A percentile compares a stretch with the other conserved stretches of the same genome.
These are phyloP conservation scores for Tetracentron sinense DNA, from an alignment of 164 flowering plant genomes.

Conservation along the genomic window DNA sequence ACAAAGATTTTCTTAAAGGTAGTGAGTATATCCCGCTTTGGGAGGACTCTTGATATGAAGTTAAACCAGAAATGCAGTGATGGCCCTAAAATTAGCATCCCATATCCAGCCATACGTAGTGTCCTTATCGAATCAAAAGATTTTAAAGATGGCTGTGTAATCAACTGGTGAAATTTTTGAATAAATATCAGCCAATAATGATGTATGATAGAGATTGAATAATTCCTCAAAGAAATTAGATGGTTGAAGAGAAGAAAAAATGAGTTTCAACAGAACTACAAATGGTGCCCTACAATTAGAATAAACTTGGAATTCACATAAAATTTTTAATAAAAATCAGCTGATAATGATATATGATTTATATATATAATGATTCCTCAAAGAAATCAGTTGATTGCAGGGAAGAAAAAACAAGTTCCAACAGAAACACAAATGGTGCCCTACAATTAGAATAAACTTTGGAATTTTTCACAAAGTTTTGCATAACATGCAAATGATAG, in stretches of 20 bases:
- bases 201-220: not conserved
- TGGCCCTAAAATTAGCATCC: slow-evolving; percentile 75
- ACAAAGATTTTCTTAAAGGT: slow-evolving; percentile 76
- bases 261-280: no score
- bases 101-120: slow-evolving; percentile 79
- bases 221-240: not conserved
- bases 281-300: no score
- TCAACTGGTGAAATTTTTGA: slow-evolving; percentile 49
- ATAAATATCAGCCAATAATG: not conserved
- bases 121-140: slow-evolving; percentile 68
- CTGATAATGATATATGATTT: not conserved
- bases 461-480: no score
- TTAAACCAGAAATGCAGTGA: slow-evolving; percentile 87
- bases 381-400: no score
- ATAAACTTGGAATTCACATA: no score
- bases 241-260: no score
- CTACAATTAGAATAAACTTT: no score
- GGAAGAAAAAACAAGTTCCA: no score
- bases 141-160: slow-evolving; percentile 39
- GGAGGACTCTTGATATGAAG: slow-evolving; percentile 66
- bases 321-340: no score
- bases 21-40: slow-evolving; percentile 56
- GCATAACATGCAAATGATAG: not conserved
- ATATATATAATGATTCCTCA: not conserved
- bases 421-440: no score